Percentiles rank a stretch among this genome's conserved stretches.
These are phyloP conservation scores for Tremella yokohamensis DNA, from an alignment of 768 basidiomycete genomes.

Conservation along the genomic window DNA sequence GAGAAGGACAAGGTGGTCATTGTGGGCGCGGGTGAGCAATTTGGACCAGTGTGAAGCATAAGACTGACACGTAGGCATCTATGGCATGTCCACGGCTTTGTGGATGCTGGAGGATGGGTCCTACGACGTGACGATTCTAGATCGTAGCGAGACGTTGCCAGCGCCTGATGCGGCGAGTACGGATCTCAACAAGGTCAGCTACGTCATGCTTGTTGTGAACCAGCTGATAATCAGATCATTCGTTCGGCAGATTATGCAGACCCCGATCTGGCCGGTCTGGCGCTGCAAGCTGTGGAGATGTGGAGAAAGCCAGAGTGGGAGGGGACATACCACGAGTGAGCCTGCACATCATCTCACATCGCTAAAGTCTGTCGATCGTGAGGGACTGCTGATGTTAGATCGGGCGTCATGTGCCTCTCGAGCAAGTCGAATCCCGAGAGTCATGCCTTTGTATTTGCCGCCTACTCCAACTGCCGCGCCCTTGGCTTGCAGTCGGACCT, in stretches of 20 bases:
- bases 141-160: constrained; percentile 66
- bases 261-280: constrained; percentile 60
- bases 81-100: constrained; percentile 80
- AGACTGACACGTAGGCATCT: constrained; percentile 54
- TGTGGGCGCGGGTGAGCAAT: constrained; percentile 33
- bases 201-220: neutral
- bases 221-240: constrained; percentile 38
- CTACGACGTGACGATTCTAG: constrained; percentile 72
- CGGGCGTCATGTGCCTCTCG: constrained; percentile 63
- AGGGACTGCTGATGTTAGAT: constrained; percentile 54
- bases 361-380: neutral
- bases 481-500: constrained; percentile 55
- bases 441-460: constrained; percentile 56
- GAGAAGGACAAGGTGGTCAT: constrained; percentile 35
- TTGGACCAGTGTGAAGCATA: neutral
- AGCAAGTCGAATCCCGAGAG: constrained; percentile 46
- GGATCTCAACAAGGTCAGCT: constrained; percentile 39
- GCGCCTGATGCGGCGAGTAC: constrained; percentile 76
- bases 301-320: constrained; percentile 64
- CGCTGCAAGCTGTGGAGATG: constrained; percentile 67
- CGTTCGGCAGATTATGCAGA: constrained; percentile 51
- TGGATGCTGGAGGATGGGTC: constrained; percentile 64
- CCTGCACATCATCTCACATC: constrained; percentile 13
- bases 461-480: constrained; percentile 65
- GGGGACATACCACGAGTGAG: constrained; percentile 73